These are phyloP conservation scores for Huntiella moniliformis DNA, from an alignment of 2,329 filamentous ascomycete genomes.

Conservation along the genomic window DNA sequence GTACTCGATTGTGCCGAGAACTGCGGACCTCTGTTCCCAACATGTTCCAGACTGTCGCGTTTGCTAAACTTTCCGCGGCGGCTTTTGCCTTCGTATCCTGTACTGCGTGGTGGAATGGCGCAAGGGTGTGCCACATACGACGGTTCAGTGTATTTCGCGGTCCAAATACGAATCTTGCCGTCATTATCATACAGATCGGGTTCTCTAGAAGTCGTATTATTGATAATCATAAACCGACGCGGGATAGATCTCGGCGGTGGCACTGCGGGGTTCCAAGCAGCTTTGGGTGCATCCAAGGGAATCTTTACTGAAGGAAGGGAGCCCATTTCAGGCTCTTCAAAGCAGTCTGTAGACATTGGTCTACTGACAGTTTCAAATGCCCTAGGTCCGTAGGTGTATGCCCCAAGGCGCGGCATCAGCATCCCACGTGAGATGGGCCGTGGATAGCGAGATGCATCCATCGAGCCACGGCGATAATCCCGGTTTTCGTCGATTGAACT, in stretches of 20 bases:
- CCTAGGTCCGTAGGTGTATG: no score
- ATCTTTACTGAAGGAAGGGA: conserved; percentile 53
- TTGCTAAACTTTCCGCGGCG: neutral
- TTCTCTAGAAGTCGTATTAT: conserved; percentile 19
- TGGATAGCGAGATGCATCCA: neutral
- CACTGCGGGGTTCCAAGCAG: conserved; percentile 41
- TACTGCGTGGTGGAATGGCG: conserved; percentile 17
- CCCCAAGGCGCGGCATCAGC: conserved; percentile 23
- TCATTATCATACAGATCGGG: conserved; percentile 19
- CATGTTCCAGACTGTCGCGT: no score
- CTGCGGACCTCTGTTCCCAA: no score
- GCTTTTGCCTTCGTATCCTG: neutral
- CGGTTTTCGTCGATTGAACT: conserved; percentile 1
- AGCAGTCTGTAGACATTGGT: conserved; percentile 57
- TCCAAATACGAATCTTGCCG: conserved; percentile 19
- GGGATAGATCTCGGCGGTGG: conserved; percentile 36
- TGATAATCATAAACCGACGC: conserved; percentile 27
- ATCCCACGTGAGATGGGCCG: conserved; percentile 6
- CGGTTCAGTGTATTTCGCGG: conserved; percentile 22
- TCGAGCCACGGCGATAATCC: neutral
- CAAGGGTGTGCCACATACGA: conserved; percentile 23
- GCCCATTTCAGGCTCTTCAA: conserved; percentile 64
- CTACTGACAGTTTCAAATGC: no score
- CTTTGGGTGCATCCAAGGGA: conserved; percentile 42
- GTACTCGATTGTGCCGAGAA: no score